Evolutionary conservation across 2,329 filamentous ascomycete species (phyloP), one percentile per base, ranked within the genome.

Genomic region (Chrysosporium queenslandicum): DNA sequence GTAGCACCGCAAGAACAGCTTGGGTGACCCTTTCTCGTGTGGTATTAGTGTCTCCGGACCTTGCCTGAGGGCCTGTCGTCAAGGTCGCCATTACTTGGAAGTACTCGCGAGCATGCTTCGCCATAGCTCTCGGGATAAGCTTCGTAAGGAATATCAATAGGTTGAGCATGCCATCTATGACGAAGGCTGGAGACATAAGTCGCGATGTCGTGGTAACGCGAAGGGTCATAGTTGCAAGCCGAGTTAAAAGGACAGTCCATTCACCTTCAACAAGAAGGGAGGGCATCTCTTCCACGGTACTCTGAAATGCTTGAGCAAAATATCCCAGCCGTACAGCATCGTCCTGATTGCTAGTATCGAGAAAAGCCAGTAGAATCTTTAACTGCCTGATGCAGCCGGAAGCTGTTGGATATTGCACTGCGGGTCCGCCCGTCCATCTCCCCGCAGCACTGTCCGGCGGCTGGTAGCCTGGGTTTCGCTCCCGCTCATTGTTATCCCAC

Each of bases 301-400:
- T 62, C 52, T 70, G 64, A 32, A 74, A 68, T 12, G 67, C 67
- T 55, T 65, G 61, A 16, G 66, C 68, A 56, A 75, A 74, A 53
- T 70, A 72, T n/a, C 67, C 60, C 45, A 75, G 59, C n/a, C 72
- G 67, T 34, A 63, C 55, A 16, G 67, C 58, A 56, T 73, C 71
- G 46, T 63, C 63, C 23, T 61, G 60, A 39, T 69, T 66, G 47
- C 62, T 74, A 11, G 85, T 65, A 48, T 78, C 75, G 55, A 86
- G 77, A 57, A 84, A 83, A 60, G 86, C 81, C 12, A 85, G 77
- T 25, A 88, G 68, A 25, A 86, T 73, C 74, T 82, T 83, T 36
- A 87, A 66, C 34, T 80, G 75, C 8, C 69, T 66, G 37, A 80
- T 58, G 51, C 71, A 69, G 40, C 68, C 63, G n/a, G 60, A 58